Base-by-base conservation (phyloP, 129 eudicot genomes). In the Erigeron canadensis region DNA sequence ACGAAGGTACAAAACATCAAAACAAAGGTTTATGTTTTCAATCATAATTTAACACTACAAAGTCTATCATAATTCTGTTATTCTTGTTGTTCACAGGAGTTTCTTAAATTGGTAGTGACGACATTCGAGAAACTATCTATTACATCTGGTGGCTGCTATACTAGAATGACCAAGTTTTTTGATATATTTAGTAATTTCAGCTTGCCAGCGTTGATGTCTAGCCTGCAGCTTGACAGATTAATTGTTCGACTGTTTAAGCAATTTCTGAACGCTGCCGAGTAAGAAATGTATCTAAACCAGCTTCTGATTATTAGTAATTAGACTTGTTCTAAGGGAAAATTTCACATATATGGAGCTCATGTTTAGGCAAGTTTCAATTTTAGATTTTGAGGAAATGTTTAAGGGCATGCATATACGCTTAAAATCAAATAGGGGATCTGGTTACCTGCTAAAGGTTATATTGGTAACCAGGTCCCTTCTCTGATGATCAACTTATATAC, bases 41-140 rank as follows among this genome's bases (percentile, higher is more conserved):
- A 43, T 6, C 6, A 43, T 43, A 2, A 10, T 43, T 7, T 43
- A 43, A 43, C 6, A 43, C 47, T 2, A 43, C 47, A 6, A 43
- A 43, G 8, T 43, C 0, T 43, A 7, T 2, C 8, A 1, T 43
- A 43, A 43, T 43, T 10, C 11, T 43, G 47, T 4, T 43, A 2
- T 43, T 43, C 6, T 40, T 54, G 54, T 10, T 57, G 56, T 11
- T 65, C 48, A 2, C 82, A 84, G 89, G 83, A 81, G 21, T 69
- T 58, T 65, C 71, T 84, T 67, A 81, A 79, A 78, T 58, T 82
- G 66, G 59, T 70, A 8, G 81, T 76, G 6, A 64, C 56, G 41
- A 72, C 86, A 13, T 66, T 82, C 40, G 80, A 85, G 68, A 76
- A 76, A 21, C n/a, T 82, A 46, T 84, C 88, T 47, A 57, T 39